A percentile compares a stretch with the other conserved stretches of the same genome.
Evolutionary conservation across 2,329 filamentous ascomycete genomes (phyloP).

Genomic region (Ophiocordyceps unilateralis): DNA sequence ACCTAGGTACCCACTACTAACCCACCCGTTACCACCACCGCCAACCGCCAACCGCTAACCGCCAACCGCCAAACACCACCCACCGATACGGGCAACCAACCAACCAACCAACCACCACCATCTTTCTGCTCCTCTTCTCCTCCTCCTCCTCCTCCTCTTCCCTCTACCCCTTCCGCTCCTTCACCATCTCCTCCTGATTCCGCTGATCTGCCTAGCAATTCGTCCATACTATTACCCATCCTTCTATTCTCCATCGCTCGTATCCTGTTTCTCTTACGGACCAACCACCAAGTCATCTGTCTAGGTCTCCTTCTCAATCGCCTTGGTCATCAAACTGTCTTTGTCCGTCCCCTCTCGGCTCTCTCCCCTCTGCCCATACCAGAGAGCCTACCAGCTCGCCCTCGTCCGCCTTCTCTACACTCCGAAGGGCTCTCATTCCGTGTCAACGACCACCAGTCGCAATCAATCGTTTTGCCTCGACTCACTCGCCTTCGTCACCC

Average conservation of each 20-base stretch:
- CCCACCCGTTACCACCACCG: background rate
- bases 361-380: background rate
- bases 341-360: background rate
- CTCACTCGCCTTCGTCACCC: background rate
- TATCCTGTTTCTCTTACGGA: background rate
- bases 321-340: background rate
- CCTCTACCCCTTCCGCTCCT: conserved; percentile 8
- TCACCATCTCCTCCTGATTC: background rate
- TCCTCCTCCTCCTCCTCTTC: conserved; percentile 8
- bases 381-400: no score
- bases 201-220: background rate
- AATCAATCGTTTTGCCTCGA: no score
- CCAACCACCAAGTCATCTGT: no score
- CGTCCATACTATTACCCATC: background rate
- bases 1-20: background rate
- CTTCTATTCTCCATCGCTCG: no score
- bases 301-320: background rate
- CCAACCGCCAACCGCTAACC: background rate
- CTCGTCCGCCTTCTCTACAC: background rate
- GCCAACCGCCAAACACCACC: background rate
- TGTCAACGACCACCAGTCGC: no score
- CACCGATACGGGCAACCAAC: background rate
- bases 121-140: conserved; percentile 3
- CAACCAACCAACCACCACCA: background rate
- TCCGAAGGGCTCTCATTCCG: no score